Evolutionary conservation across 2,329 filamentous ascomycete genomes (phyloP).

Genomic region (Microdochium paspali): DNA sequence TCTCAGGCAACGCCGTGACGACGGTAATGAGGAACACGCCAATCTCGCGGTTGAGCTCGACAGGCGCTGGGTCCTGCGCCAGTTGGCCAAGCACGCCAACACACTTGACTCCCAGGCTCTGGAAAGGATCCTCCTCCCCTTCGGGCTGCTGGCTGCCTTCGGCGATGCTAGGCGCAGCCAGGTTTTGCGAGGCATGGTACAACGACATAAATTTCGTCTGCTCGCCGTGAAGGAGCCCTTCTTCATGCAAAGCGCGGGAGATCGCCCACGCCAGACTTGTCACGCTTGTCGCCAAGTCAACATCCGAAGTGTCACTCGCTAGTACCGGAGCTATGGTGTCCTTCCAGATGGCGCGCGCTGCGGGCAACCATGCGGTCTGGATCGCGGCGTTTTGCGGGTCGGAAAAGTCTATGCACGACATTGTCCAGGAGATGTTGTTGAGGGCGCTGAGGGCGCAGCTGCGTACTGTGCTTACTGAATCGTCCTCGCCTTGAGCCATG

Average conservation of each 20-base stretch:
- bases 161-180: conserved; percentile 16
- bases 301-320: conserved; percentile 50
- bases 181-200: conserved; percentile 46
- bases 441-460: conserved; percentile 48
- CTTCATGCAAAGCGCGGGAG: conserved; percentile 41
- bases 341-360: conserved; percentile 47
- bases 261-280: conserved; percentile 59
- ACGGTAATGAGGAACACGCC: conserved; percentile 53
- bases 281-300: conserved; percentile 51
- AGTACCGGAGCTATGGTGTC: conserved; percentile 47
- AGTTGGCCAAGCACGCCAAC: conserved; percentile 57
- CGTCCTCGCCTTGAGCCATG: conserved; percentile 28
- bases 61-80: conserved; percentile 43
- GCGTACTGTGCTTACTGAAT: conserved; percentile 33
- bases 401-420: conserved; percentile 51
- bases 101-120: conserved; percentile 55
- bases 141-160: conserved; percentile 10
- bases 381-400: conserved; percentile 42
- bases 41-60: conserved; percentile 49
- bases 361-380: conserved; percentile 41
- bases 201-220: conserved; percentile 56
- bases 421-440: conserved; percentile 60
- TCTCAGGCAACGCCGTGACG: conserved; percentile 39
- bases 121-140: conserved; percentile 44
- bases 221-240: conserved; percentile 40